Base-by-base conservation (phyloP, 257 asterid species). In the Pogostemon cablin region DNA sequence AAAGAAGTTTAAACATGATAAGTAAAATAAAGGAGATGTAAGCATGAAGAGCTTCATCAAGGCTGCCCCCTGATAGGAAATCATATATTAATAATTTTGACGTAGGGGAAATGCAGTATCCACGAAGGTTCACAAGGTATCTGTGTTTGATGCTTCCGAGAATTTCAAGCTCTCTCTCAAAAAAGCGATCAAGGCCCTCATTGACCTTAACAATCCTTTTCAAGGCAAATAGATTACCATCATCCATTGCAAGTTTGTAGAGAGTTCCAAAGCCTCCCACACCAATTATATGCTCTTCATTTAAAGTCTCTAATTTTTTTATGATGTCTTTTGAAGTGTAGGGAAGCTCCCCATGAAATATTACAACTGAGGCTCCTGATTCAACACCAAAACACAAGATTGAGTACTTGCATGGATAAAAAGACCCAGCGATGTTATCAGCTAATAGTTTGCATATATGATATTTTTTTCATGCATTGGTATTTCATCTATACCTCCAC, bases 331-430 rank as follows among this genome's bases (percentile, higher is more conserved):
- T 92, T 35, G 98, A 92, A 57, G 98, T 68, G 80, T 92, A 92
- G 2, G 98, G 98, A 65, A 92, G 84, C 79, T 92, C 98, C 75
- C 98, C 98, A 77, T 92, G 98, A 76, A 92, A 92, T 86, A 92
- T 87, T 65, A 90, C 97, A 75, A 92, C 83, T 39, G 98, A 92
- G 74, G 98, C 93, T 62, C 98, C 98, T 92, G 90, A 82, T 69
- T 72, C 35, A 78, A 64, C 46, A 48, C 50, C 52, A 69, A 64
- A 9, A 53, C 38, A 44, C 20, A 47, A 70, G 63, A 49, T 55
- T 46, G 38, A 25, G 58, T 52, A 40, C 48, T 59, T 65, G 53
- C 10, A n/a, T 17, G 25, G 35, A 50, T 15, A 25, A 44, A 69
- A 62, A 25, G 68, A 65, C 34, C n/a, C 4, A 17, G 37, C 10